A percentile compares a stretch with the other conserved stretches of the same genome.
These are phyloP conservation scores for Podospora didyma DNA, from an alignment of 495 filamentous ascomycete genomes.

Conservation along the genomic window DNA sequence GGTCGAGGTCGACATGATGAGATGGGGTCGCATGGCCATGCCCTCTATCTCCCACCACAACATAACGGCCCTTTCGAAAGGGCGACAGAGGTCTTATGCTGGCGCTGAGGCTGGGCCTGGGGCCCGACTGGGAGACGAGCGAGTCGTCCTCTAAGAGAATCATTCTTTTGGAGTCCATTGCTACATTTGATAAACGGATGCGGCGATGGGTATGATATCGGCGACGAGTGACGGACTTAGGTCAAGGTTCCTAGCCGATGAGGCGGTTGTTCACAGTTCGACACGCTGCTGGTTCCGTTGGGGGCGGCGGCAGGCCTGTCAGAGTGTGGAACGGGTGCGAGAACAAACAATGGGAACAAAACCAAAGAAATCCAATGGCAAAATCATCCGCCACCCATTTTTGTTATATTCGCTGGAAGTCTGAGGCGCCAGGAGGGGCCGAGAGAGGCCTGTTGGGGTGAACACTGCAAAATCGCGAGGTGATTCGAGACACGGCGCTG, in stretches of 20 bases:
- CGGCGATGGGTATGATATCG: background rate
- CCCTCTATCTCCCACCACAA: slow-evolving; percentile 1
- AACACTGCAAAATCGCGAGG: too few species aligned
- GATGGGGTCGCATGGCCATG: slow-evolving; percentile 5
- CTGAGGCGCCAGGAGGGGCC: slow-evolving; percentile 1
- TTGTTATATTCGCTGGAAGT: slow-evolving; percentile 23
- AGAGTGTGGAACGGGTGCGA: background rate
- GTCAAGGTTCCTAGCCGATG: background rate
- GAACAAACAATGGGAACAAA: slow-evolving; percentile 11
- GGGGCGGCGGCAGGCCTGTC: too few species aligned
- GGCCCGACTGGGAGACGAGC: slow-evolving; percentile 4
- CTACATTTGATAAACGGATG: background rate
- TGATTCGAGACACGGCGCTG: too few species aligned
- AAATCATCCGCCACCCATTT: slow-evolving; percentile 33
- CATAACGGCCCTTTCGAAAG: slow-evolving; percentile 8
- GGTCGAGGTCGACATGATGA: slow-evolving; percentile 5
- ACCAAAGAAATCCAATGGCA: slow-evolving; percentile 9
- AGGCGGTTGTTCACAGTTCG: background rate
- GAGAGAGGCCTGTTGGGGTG: slow-evolving; percentile 10
- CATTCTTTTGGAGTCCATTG: slow-evolving; percentile 30
- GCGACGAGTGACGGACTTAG: background rate
- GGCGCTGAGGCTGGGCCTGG: background rate
- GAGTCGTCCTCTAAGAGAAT: slow-evolving; percentile 30
- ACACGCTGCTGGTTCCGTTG: background rate
- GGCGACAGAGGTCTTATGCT: slow-evolving; percentile 10